Evolutionary conservation across 2,329 filamentous ascomycete species (phyloP).

Genomic region (Daldinia eschscholtzii): DNA sequence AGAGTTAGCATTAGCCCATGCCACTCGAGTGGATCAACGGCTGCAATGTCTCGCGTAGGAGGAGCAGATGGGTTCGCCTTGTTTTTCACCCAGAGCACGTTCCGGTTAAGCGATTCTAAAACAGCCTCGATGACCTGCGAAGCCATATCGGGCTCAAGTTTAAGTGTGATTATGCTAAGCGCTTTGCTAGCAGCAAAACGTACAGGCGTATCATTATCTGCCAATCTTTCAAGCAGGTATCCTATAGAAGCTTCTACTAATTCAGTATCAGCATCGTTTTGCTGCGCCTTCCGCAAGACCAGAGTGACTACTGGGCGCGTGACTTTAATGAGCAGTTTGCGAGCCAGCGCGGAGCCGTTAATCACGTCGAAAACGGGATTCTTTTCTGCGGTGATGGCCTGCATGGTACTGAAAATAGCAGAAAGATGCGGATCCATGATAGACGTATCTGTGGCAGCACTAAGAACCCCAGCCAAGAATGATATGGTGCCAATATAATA

Average conservation of each 20-base stretch:
- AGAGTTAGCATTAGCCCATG: slow-evolving; percentile 92
- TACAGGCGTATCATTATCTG: slow-evolving; percentile 92
- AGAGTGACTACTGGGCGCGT: slow-evolving; percentile 79
- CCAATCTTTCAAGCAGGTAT: slow-evolving; percentile 80
- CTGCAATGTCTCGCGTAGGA: slow-evolving; percentile 71
- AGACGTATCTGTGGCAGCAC: slow-evolving; percentile 76
- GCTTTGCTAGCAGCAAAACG: slow-evolving; percentile 92
- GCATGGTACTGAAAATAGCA: slow-evolving; percentile 74
- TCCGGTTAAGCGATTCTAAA: slow-evolving; percentile 74
- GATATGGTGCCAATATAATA: slow-evolving; percentile 82
- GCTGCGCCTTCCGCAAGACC: slow-evolving; percentile 66
- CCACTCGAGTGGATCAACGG: slow-evolving; percentile 87
- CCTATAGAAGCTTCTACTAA: slow-evolving; percentile 86
- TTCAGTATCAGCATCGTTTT: slow-evolving; percentile 60
- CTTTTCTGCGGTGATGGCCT: slow-evolving; percentile 67
- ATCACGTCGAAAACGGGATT: slow-evolving; percentile 66
- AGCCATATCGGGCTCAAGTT: slow-evolving; percentile 83
- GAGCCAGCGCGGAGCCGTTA: slow-evolving; percentile 79
- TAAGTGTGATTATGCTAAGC: slow-evolving; percentile 86
- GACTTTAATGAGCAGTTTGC: slow-evolving; percentile 89
- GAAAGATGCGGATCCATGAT: slow-evolving; percentile 77
- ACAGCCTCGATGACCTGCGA: slow-evolving; percentile 89
- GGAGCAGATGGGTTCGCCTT: slow-evolving; percentile 52
- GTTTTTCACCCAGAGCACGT: slow-evolving; percentile 66
- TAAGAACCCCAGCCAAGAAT: slow-evolving; percentile 80